Evolutionary conservation across 2,329 filamentous ascomycete genomes (phyloP), one percentile per base, ranked within the genome.

Genomic region (Fusarium tricinctum): DNA sequence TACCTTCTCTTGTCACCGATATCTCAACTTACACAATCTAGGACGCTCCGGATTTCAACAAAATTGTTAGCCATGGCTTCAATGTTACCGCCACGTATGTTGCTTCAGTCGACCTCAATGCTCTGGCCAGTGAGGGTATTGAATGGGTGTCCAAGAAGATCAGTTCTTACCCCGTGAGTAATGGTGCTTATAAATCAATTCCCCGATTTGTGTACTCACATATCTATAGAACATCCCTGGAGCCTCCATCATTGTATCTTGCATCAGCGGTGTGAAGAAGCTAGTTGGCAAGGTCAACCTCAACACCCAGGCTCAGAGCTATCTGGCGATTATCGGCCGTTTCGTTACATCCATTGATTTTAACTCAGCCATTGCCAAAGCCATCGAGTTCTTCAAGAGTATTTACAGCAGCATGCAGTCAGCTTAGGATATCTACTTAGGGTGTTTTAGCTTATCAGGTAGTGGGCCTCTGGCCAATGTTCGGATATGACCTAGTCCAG

Each of bases 111-210:
- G 38, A 52, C 17, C 15, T 52, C 49, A 52, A 52, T 12, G 35
- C 49, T 22, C 19, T 30, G 26, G 19, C 13, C 6, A 23, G 2
- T 30, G 19, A 15, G 2, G 35, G 49, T 6, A 52, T 52, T 3
- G n/a, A 43, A 12, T 32, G 8, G 6, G 8, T 10, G 2, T 17
- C 26, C 15, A 10, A 15, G 17, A 52, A 52, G 26, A 12, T 52
- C 14, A 15, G 26, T 7, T 32, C 49, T 8, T 17, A 22, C 6
- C 5, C 45, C n/a, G 38, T 43, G 3, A 52, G 49, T 23, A 48
- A 19, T 0, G 3, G 5, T 22, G 0, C 8, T 12, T 0, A 23
- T n/a, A 4, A 20, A 8, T 23, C 19, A 7, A n/a, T 10, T 17
- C 33, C 15, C 4, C 5, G 14, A 4, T 10, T 10, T 1, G 7